Evolutionary conservation across 495 filamentous ascomycete genomes (phyloP).

Genomic region (Hypoxylon rickii): DNA sequence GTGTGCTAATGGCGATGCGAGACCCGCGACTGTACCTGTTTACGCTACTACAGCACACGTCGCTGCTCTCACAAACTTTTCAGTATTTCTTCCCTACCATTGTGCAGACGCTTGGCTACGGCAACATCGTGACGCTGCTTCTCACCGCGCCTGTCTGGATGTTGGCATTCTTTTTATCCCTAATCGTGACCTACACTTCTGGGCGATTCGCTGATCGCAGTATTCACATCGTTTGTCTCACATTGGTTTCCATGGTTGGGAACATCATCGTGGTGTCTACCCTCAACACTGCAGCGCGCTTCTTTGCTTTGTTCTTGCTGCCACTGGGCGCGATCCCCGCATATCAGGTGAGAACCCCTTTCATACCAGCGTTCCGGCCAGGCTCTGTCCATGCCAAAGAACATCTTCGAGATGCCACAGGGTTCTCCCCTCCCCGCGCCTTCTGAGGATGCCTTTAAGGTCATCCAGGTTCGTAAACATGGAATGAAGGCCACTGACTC

Average conservation of each 20-base stretch:
- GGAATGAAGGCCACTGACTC: background rate
- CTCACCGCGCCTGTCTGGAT: conserved; percentile 58
- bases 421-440: too few relatives aligned
- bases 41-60: conserved; percentile 50
- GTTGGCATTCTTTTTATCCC: conserved; percentile 40
- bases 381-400: too few relatives aligned
- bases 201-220: conserved; percentile 48
- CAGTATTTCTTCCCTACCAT: conserved; percentile 62
- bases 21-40: conserved; percentile 53
- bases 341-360: conserved; percentile 35
- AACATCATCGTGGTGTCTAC: conserved; percentile 55
- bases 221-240: conserved; percentile 49
- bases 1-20: conserved; percentile 43
- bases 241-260: conserved; percentile 52
- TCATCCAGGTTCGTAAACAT: too few relatives aligned
- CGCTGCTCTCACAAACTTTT: conserved; percentile 48
- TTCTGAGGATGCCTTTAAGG: too few relatives aligned
- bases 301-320: conserved; percentile 57
- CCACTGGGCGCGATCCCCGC: conserved; percentile 54
- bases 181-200: conserved; percentile 45
- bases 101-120: conserved; percentile 57
- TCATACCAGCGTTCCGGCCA: too few relatives aligned
- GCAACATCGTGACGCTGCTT: conserved; percentile 54
- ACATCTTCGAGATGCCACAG: too few relatives aligned
- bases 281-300: conserved; percentile 50